Evolutionary conservation across 805 yeast genomes (phyloP).

Genomic region (Candida alai): DNA sequence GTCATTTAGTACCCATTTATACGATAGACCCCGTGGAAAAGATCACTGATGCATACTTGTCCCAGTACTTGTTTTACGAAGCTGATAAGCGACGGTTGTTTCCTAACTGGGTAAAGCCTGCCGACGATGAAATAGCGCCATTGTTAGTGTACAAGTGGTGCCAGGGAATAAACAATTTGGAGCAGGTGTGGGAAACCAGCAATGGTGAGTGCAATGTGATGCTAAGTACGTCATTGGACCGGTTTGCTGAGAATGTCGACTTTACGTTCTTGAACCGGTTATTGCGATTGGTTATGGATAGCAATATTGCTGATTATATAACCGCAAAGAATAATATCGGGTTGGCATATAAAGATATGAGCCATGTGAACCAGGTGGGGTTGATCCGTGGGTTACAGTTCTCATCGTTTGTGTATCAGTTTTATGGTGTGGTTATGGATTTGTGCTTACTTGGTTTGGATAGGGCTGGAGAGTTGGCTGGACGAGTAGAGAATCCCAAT

Average conservation of each 20-base stretch:
- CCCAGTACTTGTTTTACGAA: constrained; percentile 95
- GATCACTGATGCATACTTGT: constrained; percentile 92
- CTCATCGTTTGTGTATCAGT: constrained; percentile 85
- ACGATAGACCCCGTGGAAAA: constrained; percentile 89
- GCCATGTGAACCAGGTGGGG: constrained; percentile 85
- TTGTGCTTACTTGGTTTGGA: constrained; percentile 78
- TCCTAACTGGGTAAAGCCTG: constrained; percentile 96
- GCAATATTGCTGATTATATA: constrained; percentile 90
- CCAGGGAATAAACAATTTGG: constrained; percentile 79
- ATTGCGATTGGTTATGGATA: constrained; percentile 76
- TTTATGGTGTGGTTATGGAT: constrained; percentile 83
- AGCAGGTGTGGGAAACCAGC: constrained; percentile 72
- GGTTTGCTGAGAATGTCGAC: constrained; percentile 81
- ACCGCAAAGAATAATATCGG: constrained; percentile 85
- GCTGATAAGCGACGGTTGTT: constrained; percentile 82
- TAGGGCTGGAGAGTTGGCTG: constrained; percentile 85
- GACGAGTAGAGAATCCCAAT: constrained; percentile 66
- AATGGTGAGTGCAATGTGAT: constrained; percentile 78
- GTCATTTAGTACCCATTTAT: constrained; percentile 80
- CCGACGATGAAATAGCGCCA: constrained; percentile 92
- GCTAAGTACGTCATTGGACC: constrained; percentile 70
- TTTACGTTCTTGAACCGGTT: constrained; percentile 81
- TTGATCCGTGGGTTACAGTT: constrained; percentile 85
- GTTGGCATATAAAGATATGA: constrained; percentile 89
- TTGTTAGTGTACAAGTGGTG: constrained; percentile 89